A percentile compares a stretch with the other conserved stretches of the same genome.
phyloP scores from a whole-genome alignment of 164 flowering plant genomes.

The Stephania japonica region DNA sequence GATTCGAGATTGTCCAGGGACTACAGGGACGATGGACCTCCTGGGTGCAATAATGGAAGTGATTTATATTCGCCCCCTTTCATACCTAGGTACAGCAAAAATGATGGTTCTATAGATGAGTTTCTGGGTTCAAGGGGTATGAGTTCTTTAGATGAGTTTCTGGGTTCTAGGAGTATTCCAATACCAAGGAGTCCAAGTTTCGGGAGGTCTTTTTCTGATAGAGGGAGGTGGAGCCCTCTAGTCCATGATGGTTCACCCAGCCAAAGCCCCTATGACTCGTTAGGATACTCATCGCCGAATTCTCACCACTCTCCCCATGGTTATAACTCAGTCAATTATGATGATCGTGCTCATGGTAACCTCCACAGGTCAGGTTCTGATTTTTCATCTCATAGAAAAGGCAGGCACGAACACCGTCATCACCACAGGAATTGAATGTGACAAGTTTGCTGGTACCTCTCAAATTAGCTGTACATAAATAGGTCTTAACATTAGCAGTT shows the following conservation, averaged over 20 bases:
- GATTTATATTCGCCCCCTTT: slow-evolving; percentile 33
- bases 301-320: slow-evolving; percentile 13
- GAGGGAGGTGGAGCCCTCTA: slow-evolving; percentile 44
- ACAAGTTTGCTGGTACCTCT: background rate
- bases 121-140: slow-evolving; percentile 28
- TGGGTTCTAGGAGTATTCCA: slow-evolving; percentile 26
- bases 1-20: slow-evolving; percentile 45
- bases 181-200: slow-evolving; percentile 36
- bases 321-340: slow-evolving; percentile 21
- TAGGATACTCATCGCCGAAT: slow-evolving; percentile 21
- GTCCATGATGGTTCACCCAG: slow-evolving; percentile 29
- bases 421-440: slow-evolving; percentile 19
- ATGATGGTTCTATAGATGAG: slow-evolving; percentile 27
- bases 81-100: slow-evolving; percentile 33
- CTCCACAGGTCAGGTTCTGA: slow-evolving; percentile 12
- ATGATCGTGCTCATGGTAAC: slow-evolving; percentile 6
- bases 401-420: slow-evolving; percentile 19
- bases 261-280: slow-evolving; percentile 23
- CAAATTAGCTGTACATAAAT: slow-evolving; percentile 3
- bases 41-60: slow-evolving; percentile 41
- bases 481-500: slow-evolving; percentile 4
- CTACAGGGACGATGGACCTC: slow-evolving; percentile 55
- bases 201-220: slow-evolving; percentile 47
- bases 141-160: background rate
- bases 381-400: slow-evolving; percentile 17